These are phyloP conservation scores for Strobilomyces confusus DNA, from an alignment of 768 basidiomycete species.

Conservation along the genomic window DNA sequence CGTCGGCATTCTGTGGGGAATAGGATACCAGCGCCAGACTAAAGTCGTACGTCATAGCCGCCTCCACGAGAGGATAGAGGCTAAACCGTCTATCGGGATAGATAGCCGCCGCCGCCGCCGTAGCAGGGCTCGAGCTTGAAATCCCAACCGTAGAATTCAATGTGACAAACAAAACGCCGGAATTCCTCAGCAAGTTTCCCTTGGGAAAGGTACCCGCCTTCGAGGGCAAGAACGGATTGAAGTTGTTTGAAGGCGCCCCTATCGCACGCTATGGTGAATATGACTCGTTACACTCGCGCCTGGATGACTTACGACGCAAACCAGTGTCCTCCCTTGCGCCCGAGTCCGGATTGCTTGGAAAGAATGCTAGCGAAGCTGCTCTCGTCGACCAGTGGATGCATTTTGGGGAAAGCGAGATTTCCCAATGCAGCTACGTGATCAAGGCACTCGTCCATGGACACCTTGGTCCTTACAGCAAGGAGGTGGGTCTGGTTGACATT, in stretches of 20 bases:
- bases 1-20: slow-evolving; percentile 26
- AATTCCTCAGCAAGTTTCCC: slow-evolving; percentile 29
- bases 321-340: slow-evolving; percentile 26
- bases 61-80: too few relatives aligned
- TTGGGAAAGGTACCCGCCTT: slow-evolving; percentile 28
- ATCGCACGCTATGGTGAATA: slow-evolving; percentile 26
- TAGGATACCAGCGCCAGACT: slow-evolving; percentile 22
- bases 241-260: slow-evolving; percentile 25
- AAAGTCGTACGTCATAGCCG: slow-evolving; percentile 23
- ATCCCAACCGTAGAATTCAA: slow-evolving; percentile 17
- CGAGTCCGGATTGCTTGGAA: slow-evolving; percentile 25
- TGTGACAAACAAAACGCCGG: slow-evolving; percentile 25
- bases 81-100: background rate
- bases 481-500: slow-evolving; percentile 5
- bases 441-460: slow-evolving; percentile 14
- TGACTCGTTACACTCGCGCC: background rate
- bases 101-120: slow-evolving; percentile 24
- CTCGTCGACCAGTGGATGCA: slow-evolving; percentile 32
- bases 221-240: slow-evolving; percentile 21
- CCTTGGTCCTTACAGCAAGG: slow-evolving; percentile 23
- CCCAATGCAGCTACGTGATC: slow-evolving; percentile 17
- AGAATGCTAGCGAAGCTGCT: slow-evolving; percentile 18
- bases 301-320: background rate
- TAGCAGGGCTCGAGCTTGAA: slow-evolving; percentile 27
- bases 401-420: slow-evolving; percentile 28